Evolutionary conservation across 2,329 filamentous ascomycete species (phyloP), one percentile per base, ranked within the genome.

Genomic region (Xylariaceae sp.): DNA sequence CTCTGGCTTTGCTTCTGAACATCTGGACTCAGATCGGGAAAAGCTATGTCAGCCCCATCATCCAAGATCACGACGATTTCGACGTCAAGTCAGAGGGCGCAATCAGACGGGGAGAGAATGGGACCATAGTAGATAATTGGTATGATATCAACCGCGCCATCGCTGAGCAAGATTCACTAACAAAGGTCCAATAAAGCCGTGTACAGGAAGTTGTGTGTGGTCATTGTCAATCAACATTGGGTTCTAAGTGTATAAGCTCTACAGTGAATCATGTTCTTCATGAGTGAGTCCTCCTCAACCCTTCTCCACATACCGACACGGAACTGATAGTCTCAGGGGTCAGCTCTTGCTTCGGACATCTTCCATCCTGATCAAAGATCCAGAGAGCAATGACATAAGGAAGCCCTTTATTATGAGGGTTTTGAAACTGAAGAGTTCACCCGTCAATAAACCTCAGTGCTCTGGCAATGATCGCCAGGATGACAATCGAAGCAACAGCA

Each of bases 11-110:
- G 4, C 70, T 75, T 51, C 44, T 66, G 57, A 78, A 78, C 45
- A 48, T 73, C 5, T 78, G 76, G 76, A 73, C 65, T 1, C 71
- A 76, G 61, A 71, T 78, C 37, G 75, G 73, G 48, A 75, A 74
- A 51, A 71, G 69, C 18, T 76, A 76, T 59, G 71, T 75, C 55
- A 75, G 72, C n/a, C 75, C 75, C 3, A 65, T 73, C 9, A 59
- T 73, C 4, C 60, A 68, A 18, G 47, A 68, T 2, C 64, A 65
- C 2, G 57, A 66, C 47, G 59, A 61, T 9, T 61, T 71, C 2
- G 60, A 66, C 2, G 56, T 73, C 13, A 42, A 56, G 15, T 56
- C 60, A 34, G 55, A 23, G 1, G 73, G 73, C 11, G 45, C 62
- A 3, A 39, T 70, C 5, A 62, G 72, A 4, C 18, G 64, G 0